Base-by-base conservation (phyloP, 2,329 filamentous ascomycete species). In the Cordyceps militaris region DNA sequence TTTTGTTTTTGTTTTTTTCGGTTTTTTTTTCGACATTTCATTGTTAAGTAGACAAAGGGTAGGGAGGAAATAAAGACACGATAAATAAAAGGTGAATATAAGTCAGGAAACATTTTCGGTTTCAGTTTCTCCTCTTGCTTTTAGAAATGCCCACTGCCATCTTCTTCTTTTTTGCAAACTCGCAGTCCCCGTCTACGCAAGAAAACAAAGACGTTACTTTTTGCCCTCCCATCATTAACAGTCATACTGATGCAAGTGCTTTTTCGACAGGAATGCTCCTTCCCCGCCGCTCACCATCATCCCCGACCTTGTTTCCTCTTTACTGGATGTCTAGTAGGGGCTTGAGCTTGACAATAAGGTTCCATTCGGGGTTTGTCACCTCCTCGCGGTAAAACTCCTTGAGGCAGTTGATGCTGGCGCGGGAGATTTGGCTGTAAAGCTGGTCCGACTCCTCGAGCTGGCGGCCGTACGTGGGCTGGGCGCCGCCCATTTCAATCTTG, bases 361-460 rank as follows among this genome's bases (percentile, higher is more conserved):
- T 80, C 94, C 94, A 99, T 76, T 99, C 94, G 11, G 97, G 94
- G 74, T 89, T 93, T 50, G 81, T 82, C 43, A 97, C 90, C 60
- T 97, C 92, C 59, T 84, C 78, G 58, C 92, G 82, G 77, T 97
- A 99, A 72, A 91, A 97, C 70, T 97, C 90, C 81, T 99, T 99
- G 63, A 99, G 83, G 9, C 87, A 91, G 74, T 99, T 90, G 72
- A 99, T 99, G 68, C 88, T 94, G 65, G 84, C 81, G 64, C 94
- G 83, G 44, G 89, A 94, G 66, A 99, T 91, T 60, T 88, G 79
- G 63, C 88, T 93, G 81, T 97, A 97, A 14, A 99, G 80, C 1
- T 76, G 81, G 71, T 99, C 94, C 62, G 85, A 84, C 72, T 99
- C 93, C 73, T 99, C 94, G 52, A 99, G 83, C 62, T 99, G 94